Conservation (phyloP, 2,329 filamentous ascomycete genomes). For the Lizonia empirigonia region DNA sequence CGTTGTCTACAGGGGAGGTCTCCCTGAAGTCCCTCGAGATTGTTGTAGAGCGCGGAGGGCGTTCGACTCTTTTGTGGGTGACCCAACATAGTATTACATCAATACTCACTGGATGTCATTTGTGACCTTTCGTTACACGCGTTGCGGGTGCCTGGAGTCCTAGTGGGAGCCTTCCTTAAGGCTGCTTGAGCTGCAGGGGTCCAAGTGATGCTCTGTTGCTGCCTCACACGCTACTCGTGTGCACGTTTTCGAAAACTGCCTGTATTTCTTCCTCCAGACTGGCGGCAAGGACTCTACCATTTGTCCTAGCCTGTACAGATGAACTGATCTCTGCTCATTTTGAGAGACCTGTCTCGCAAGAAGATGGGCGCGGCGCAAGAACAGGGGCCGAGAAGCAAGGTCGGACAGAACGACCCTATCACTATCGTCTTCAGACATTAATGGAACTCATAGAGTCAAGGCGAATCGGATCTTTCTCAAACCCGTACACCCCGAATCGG, state of each 20-base stretch:
- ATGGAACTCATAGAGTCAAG: neutral
- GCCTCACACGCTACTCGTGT: neutral
- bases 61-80: neutral
- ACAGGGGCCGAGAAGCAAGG: neutral
- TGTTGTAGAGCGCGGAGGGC: too few species aligned
- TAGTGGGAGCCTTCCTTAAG: neutral
- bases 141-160: neutral
- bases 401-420: neutral
- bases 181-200: neutral
- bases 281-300: neutral
- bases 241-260: neutral
- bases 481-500: too few species aligned
- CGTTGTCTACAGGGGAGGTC: neutral
- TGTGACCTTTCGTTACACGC: neutral
- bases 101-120: too few species aligned
- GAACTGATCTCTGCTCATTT: neutral
- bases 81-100: too few species aligned
- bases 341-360: slow-evolving; percentile 1
- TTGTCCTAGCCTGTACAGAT: neutral
- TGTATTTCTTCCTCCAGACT: neutral
- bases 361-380: slow-evolving; percentile 1
- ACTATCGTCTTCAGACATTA: neutral
- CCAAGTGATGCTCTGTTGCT: too few species aligned
- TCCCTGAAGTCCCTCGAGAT: neutral
- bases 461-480: neutral